Percentiles rank a stretch among this genome's conserved stretches.
phyloP scores from a whole-genome alignment of 805 yeast species.

The Saccharomyces paradoxus region DNA sequence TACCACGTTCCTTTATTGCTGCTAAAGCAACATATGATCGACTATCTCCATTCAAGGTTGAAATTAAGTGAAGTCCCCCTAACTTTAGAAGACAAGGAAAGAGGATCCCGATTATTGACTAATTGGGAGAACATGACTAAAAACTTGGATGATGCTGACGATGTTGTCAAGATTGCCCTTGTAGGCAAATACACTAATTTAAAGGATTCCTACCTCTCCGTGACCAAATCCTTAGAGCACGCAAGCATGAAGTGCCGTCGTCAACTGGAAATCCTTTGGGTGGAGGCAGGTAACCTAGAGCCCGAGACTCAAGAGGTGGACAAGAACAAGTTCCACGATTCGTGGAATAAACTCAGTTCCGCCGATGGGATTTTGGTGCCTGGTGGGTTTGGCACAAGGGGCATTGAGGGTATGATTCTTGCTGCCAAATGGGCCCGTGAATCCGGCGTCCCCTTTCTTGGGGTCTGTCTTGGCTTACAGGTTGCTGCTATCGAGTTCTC shows the following conservation, averaged over 20 bases:
- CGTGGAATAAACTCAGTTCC: conserved; percentile 88
- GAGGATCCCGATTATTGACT: conserved; percentile 60
- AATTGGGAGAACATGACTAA: conserved; percentile 78
- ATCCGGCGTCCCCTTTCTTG: conserved; percentile 85
- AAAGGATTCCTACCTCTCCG: conserved; percentile 91
- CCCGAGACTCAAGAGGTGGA: conserved; percentile 52
- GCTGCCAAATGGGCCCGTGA: conserved; percentile 98
- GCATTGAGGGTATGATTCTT: conserved; percentile 95
- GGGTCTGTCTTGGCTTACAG: conserved; percentile 96
- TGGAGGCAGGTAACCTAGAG: conserved; percentile 87
- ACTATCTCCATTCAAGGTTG: conserved; percentile 63
- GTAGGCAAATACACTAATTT: conserved; percentile 96
- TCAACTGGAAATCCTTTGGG: conserved; percentile 86
- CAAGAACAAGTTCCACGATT: conserved; percentile 79
- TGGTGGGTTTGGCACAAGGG: conserved; percentile 96
- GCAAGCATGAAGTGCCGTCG: conserved; percentile 84
- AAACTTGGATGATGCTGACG: conserved; percentile 72
- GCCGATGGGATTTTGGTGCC: conserved; percentile 97
- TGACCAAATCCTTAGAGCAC: conserved; percentile 92
- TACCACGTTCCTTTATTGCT: conserved; percentile 93
- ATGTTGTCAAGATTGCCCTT: conserved; percentile 85
- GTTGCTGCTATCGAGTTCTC: conserved; percentile 92
- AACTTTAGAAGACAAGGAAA: conserved; percentile 41
- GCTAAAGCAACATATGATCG: conserved; percentile 76
- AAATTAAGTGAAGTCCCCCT: conserved; percentile 42